phyloP scores from a whole-genome alignment of 2,329 filamentous ascomycete genomes.

The Ceratocystis albifundus region DNA sequence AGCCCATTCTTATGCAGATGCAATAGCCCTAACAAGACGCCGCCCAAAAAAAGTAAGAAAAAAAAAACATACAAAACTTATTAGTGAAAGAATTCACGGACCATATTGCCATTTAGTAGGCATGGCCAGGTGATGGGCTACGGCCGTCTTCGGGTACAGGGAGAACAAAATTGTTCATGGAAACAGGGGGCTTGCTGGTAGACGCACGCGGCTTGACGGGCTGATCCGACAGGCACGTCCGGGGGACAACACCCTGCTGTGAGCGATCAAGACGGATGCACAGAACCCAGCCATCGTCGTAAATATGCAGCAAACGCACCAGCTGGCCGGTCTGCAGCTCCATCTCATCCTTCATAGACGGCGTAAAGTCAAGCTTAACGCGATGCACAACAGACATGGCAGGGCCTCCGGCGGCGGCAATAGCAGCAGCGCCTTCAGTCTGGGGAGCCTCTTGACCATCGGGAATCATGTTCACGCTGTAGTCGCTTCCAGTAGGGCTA shows the following conservation, averaged over 20 bases:
- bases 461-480: slow-evolving; percentile 45
- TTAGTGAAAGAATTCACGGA: background rate
- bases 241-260: slow-evolving; percentile 81
- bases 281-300: slow-evolving; percentile 96
- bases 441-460: slow-evolving; percentile 37
- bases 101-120: slow-evolving; percentile 2
- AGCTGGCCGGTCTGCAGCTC: slow-evolving; percentile 69
- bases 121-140: slow-evolving; percentile 14
- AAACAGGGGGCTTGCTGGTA: slow-evolving; percentile 29
- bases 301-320: slow-evolving; percentile 83
- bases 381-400: slow-evolving; percentile 62
- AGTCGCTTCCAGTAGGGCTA: slow-evolving; percentile 53
- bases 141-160: slow-evolving; percentile 5
- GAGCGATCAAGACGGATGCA: slow-evolving; percentile 84
- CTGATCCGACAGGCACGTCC: slow-evolving; percentile 83
- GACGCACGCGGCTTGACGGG: slow-evolving; percentile 73
- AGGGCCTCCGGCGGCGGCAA: slow-evolving; percentile 51
- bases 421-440: slow-evolving; percentile 45
- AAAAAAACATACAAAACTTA: background rate
- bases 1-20: slow-evolving; percentile 1
- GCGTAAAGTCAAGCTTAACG: slow-evolving; percentile 87
- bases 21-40: slow-evolving; percentile 8
- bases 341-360: slow-evolving; percentile 85
- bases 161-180: slow-evolving; percentile 17
- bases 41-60: slow-evolving; percentile 12